A percentile compares a stretch with the other conserved stretches of the same genome.
Evolutionary conservation across 768 basidiomycete species (phyloP).

Genomic region (Lactifluus hygrophoroides): DNA sequence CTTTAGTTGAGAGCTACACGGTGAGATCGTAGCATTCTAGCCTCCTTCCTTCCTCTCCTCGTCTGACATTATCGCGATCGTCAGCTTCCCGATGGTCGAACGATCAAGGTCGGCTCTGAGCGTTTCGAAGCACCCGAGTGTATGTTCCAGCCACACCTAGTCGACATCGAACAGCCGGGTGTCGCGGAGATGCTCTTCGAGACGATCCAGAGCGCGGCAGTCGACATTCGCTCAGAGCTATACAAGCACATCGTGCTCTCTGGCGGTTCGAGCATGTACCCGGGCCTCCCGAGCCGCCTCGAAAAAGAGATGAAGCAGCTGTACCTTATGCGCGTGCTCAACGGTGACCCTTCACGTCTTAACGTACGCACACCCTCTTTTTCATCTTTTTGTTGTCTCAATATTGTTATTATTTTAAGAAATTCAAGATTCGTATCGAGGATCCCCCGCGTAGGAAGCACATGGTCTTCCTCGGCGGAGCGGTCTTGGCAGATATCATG

Average conservation of each 20-base stretch:
- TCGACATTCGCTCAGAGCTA: conserved; percentile 82
- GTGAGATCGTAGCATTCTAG: conserved; percentile 33
- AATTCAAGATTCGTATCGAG: conserved; percentile 99
- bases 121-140: conserved; percentile 99
- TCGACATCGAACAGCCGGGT: conserved; percentile 94
- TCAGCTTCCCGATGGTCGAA: conserved; percentile 73
- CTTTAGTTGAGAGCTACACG: conserved; percentile 92
- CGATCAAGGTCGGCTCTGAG: conserved; percentile 96
- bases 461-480: conserved; percentile 99
- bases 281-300: conserved; percentile 89
- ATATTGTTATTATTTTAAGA: conserved; percentile 40
- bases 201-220: conserved; percentile 85
- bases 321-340: conserved; percentile 86
- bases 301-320: conserved; percentile 99
- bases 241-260: conserved; percentile 98
- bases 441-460: conserved; percentile 97
- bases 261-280: conserved; percentile 98
- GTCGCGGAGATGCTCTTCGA: conserved; percentile 98
- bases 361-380: conserved; percentile 50
- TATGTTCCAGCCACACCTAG: conserved; percentile 99
- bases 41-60: not conserved
- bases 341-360: conserved; percentile 72
- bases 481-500: conserved; percentile 99
- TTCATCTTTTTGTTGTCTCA: not conserved
- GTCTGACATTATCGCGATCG: conserved; percentile 41